phyloP scores from a whole-genome alignment of 2,329 filamentous ascomycete genomes.

The Penicillium sp. region DNA sequence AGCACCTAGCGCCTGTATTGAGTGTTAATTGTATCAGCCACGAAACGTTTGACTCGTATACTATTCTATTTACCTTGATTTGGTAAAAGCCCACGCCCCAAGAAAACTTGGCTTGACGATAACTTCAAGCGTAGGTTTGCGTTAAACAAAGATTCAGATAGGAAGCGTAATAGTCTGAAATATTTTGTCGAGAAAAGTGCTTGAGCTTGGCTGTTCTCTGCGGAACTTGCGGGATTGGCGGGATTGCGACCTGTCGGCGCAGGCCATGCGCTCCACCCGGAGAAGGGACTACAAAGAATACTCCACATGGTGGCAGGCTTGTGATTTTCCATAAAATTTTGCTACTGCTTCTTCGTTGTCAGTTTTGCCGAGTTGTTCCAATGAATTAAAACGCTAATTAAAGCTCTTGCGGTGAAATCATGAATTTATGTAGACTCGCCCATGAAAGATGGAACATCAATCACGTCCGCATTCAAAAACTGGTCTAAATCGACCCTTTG shows the following conservation, averaged over 20 bases:
- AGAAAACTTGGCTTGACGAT: too few relatives aligned
- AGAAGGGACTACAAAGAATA: too few relatives aligned
- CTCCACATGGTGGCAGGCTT: too few relatives aligned
- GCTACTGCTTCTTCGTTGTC: too few relatives aligned
- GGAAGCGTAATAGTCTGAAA: too few relatives aligned
- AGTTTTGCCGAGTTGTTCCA: too few relatives aligned
- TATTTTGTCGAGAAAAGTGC: too few relatives aligned
- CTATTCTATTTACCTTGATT: background rate
- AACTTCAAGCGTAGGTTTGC: too few relatives aligned
- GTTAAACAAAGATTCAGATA: too few relatives aligned
- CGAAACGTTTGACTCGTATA: background rate
- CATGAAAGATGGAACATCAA: slow-evolving; percentile 15
- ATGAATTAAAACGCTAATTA: too few relatives aligned
- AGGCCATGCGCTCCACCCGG: too few relatives aligned
- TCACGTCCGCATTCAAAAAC: slow-evolving; percentile 39
- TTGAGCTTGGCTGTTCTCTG: background rate
- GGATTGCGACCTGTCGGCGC: slow-evolving; percentile 4
- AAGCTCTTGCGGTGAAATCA: background rate
- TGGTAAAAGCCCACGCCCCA: background rate
- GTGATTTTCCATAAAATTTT: too few relatives aligned
- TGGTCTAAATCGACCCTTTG: slow-evolving; percentile 47
- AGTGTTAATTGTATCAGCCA: background rate
- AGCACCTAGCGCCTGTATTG: background rate
- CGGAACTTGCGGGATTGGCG: slow-evolving; percentile 5
- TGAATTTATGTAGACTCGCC: background rate